Base-by-base conservation (phyloP, 1,284 basidiomycete species). In the Vanrija pseudolonga region DNA sequence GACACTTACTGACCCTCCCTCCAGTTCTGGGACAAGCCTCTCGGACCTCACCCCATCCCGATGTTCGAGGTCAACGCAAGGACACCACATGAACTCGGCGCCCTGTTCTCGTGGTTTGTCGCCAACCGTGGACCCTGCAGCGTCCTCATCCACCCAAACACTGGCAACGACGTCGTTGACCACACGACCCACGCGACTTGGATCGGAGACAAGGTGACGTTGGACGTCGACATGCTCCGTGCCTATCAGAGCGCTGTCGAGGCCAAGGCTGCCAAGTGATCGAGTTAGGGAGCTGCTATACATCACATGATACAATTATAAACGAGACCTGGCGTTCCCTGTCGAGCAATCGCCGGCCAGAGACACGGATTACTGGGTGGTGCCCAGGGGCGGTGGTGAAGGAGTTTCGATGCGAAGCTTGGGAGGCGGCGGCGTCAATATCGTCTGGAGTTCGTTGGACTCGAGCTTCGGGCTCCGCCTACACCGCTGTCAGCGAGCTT, bases 1-100 rank as follows among this genome's bases (percentile, higher is more conserved):
- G 14, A 14, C 3, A n/a, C 24, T 11, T 4, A 15, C 44, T 59
- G 32, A 53, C 39, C n/a, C n/a, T 26, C 26, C 6, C 3, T 3
- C 4, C 37, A 60, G 61, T 59, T 59, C 50, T 59, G 57, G 46
- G 61, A 63, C 20, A 14, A 26, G 15, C 53, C 58, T 2, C 23
- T 63, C 14, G 61, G 61, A 3, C 55, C 55, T 9, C 56, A 63
- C 45, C 83, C 85, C 0, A 80, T 80, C 3, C 80, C 84, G 2
- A 86, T 85, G 84, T 87, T 86, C 64, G 84, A 86, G 68, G 80
- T 86, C 44, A 84, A 86, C 66, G 82, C 81, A 4, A 86, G 86
- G 71, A 82, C 73, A 6, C 84, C 85, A 2, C 81, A 81, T 57
- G 82, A 87, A 62, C 84, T 84, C 0, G 85, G 85, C 2, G 78